A percentile compares a stretch with the other conserved stretches of the same genome.
Evolutionary conservation across 345 rosid genomes (phyloP).

Genomic region (Fremontodendron californicum): DNA sequence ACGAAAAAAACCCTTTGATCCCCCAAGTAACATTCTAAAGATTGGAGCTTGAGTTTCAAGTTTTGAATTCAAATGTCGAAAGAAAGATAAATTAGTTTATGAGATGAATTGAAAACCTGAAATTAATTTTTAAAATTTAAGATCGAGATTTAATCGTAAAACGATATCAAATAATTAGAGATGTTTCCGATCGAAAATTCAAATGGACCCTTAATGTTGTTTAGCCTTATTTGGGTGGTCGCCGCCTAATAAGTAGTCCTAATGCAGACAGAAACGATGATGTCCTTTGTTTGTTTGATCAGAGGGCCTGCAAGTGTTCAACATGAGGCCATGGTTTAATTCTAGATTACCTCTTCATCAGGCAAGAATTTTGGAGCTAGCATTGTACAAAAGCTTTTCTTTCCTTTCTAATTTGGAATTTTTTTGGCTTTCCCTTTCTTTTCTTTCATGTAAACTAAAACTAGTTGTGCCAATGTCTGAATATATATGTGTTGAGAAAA

Average conservation of each 20-base stretch:
- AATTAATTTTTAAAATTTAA: too few relatives aligned
- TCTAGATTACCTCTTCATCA: conserved; percentile 24
- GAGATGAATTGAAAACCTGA: too few relatives aligned
- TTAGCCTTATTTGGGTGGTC: conserved; percentile 22
- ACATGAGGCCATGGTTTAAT: conserved; percentile 15
- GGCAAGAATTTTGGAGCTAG: conserved; percentile 17
- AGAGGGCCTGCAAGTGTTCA: neutral
- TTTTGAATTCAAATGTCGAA: neutral
- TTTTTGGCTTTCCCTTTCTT: neutral
- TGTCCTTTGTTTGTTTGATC: neutral
- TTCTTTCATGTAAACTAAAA: neutral
- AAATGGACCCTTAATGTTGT: conserved; percentile 2
- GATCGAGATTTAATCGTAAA: too few relatives aligned
- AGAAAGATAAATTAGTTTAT: too few relatives aligned
- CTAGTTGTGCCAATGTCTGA: neutral
- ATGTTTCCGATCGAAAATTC: too few relatives aligned
- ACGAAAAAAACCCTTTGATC: too few relatives aligned
- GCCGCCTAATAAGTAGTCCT: conserved; percentile 12
- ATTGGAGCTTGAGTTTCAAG: neutral
- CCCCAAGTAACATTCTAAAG: too few relatives aligned
- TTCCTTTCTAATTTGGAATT: neutral
- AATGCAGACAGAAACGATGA: neutral
- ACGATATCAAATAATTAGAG: too few relatives aligned
- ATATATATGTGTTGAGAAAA: too few relatives aligned
- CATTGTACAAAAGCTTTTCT: neutral